Percentiles rank a stretch among this genome's conserved stretches.
phyloP scores from a whole-genome alignment of 345 rosid species.

The Boechera retrofracta region DNA sequence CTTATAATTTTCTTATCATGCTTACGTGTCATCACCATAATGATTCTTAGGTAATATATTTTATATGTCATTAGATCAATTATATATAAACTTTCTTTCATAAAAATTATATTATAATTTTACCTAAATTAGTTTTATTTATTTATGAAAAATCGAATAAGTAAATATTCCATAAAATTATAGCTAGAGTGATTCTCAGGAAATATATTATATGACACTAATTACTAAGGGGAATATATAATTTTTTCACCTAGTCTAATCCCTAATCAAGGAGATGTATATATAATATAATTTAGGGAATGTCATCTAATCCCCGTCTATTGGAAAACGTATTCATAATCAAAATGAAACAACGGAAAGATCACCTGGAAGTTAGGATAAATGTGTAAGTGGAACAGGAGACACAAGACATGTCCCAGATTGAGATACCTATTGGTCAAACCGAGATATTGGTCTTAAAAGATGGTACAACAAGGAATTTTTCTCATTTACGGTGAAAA shows the following conservation, averaged over 20 bases:
- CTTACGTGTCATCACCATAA: too few species aligned
- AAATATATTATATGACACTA: too few species aligned
- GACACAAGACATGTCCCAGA: not conserved
- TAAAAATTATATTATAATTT: too few species aligned
- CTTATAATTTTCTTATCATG: too few species aligned
- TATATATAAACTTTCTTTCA: too few species aligned
- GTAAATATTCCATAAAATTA: too few species aligned
- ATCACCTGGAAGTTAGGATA: not conserved
- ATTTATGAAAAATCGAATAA: too few species aligned
- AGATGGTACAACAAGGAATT: constrained; percentile 16
- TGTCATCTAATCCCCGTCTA: not conserved
- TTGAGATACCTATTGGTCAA: not conserved
- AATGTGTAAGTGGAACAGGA: not conserved
- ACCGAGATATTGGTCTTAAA: not conserved
- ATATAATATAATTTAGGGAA: not conserved
- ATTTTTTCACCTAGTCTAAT: not conserved
- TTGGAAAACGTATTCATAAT: not conserved
- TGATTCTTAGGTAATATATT: too few species aligned
- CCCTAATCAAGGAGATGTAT: not conserved
- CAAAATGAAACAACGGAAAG: not conserved
- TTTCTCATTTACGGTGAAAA: constrained; percentile 27
- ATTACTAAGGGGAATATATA: too few species aligned
- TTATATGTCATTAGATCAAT: too few species aligned
- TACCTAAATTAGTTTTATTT: too few species aligned
- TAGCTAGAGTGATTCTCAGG: too few species aligned